phyloP scores from a whole-genome alignment of 768 basidiomycete species.

The Russula griseocarnosa region DNA sequence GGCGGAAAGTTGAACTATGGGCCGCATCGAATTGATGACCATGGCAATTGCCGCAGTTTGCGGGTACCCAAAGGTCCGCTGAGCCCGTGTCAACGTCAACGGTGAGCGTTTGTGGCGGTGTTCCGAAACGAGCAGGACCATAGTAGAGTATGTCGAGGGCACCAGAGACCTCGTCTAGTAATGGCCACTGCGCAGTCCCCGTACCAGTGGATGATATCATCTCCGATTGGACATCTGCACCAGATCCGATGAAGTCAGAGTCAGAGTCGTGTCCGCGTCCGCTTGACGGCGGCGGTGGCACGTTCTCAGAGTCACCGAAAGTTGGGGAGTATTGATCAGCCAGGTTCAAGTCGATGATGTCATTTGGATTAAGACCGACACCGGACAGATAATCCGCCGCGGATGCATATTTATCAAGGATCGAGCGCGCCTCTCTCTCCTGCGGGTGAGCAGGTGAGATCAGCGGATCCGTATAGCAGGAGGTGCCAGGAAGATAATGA shows the following conservation, averaged over 20 bases:
- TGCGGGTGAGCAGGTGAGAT: constrained; percentile 11
- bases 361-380: constrained; percentile 35
- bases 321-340: constrained; percentile 29
- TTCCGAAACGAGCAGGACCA: constrained; percentile 49
- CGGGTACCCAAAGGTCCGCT: constrained; percentile 58
- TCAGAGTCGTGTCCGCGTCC: neutral
- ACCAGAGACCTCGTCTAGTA: constrained; percentile 41
- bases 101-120: constrained; percentile 47
- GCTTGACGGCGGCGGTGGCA: no score
- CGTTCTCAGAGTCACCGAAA: constrained; percentile 11
- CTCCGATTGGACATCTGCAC: constrained; percentile 8
- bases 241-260: neutral
- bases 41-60: constrained; percentile 40
- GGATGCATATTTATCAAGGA: constrained; percentile 35
- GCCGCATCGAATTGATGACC: constrained; percentile 39
- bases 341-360: constrained; percentile 25
- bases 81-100: constrained; percentile 70
- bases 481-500: constrained; percentile 16
- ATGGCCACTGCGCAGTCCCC: constrained; percentile 28
- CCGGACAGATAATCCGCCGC: constrained; percentile 34
- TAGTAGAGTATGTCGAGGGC: constrained; percentile 48
- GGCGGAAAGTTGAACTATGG: constrained; percentile 43
- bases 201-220: constrained; percentile 8
- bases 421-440: constrained; percentile 32
- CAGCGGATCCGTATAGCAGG: neutral